These are phyloP conservation scores for Telopea speciosissima DNA, from an alignment of 177 flowering plant species.

Conservation along the genomic window DNA sequence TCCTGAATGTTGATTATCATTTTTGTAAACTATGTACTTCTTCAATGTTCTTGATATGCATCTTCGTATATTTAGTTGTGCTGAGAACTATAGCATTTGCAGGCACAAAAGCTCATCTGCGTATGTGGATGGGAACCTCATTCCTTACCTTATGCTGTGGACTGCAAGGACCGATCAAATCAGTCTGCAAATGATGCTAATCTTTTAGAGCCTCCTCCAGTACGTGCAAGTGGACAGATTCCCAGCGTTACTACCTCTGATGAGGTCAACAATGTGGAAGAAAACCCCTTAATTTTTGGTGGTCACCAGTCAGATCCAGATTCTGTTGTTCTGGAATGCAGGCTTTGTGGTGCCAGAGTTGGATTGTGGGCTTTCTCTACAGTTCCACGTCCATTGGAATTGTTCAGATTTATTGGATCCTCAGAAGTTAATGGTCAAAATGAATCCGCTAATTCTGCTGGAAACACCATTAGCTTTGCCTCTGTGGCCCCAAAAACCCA, in stretches of 20 bases:
- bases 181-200: constrained; percentile 26
- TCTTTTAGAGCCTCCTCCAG: constrained; percentile 13
- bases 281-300: constrained; percentile 11
- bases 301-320: constrained; percentile 45
- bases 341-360: constrained; percentile 82
- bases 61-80: neutral
- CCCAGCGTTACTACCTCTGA: constrained; percentile 15
- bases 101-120: constrained; percentile 83
- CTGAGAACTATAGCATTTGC: constrained; percentile 23
- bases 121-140: constrained; percentile 95
- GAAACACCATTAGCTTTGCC: constrained; percentile 2
- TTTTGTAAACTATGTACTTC: neutral
- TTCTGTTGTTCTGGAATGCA: constrained; percentile 81
- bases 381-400: constrained; percentile 61
- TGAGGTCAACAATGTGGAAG: constrained; percentile 24
- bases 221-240: constrained; percentile 22
- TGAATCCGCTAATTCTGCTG: constrained; percentile 15
- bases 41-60: neutral
- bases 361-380: constrained; percentile 82
- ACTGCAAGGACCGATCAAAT: constrained; percentile 36
- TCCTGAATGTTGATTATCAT: neutral
- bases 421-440: constrained; percentile 34
- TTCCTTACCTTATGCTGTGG: constrained; percentile 70
- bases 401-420: constrained; percentile 53
- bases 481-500: constrained; percentile 11